Base-by-base conservation (phyloP, 2,329 filamentous ascomycete species). In the Coleophoma cylindrospora region DNA sequence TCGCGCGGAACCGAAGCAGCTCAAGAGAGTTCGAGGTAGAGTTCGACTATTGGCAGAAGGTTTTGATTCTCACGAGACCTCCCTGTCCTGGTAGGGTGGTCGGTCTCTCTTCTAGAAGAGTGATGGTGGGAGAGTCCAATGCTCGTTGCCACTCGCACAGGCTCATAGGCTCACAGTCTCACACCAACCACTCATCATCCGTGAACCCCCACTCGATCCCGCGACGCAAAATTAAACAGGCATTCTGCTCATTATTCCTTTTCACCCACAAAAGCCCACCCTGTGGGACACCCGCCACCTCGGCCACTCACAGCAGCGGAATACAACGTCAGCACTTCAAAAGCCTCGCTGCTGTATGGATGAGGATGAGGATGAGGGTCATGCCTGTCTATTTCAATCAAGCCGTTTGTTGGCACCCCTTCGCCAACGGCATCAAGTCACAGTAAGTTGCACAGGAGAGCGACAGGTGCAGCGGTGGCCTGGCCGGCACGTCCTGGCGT, bases 201-300 rank as follows among this genome's bases (percentile, higher is more conserved):
- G 45, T 50, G 37, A 32, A 49, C 54, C 54, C 54, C 51, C 50
- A 52, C 52, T 46, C 49, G 45, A 50, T 54, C 51, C 51, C 54
- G 45, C 54, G 19, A 52, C 53, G 49, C 51, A 55, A 34, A 17
- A 22, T 41, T 13, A 41, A 41, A 37, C 38, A 50, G 38, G 44
- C 44, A 47, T 48, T 12, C 38, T 40, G 38, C 40, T 17, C 5
- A 17, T 41, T 41, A 12, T 19, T 40, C 45, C 38, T 19, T 19
- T 45, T 48, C 50, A 49, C 53, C 48, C 53, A 49, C 48, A 49
- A 14, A 33, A 44, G 32, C 41, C 50, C 50, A 43, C 34, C 15
- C 33, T 46, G 34, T 36, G 47, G 36, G 46, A 43, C 34, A 50
- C 34, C 48, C 38, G 37, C 27, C 27, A 27, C 45, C 48, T 47